phyloP scores from a whole-genome alignment of 208 protist genomes.

The Kentomonas sorsogonicus region DNA sequence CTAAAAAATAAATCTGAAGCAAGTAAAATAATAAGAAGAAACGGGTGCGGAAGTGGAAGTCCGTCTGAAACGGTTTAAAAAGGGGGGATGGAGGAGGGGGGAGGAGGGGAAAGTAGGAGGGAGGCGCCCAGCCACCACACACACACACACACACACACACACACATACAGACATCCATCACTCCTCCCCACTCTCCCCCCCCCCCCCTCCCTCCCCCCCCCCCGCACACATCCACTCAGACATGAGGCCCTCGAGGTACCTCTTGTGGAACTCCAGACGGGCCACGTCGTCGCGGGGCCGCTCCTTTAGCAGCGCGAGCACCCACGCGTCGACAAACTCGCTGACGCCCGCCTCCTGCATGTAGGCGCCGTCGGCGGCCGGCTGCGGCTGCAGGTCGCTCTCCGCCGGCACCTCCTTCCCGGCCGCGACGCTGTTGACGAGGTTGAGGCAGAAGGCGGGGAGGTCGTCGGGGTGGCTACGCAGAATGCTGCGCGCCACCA shows the following conservation, averaged over 20 bases:
- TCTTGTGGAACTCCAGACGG: slow-evolving; percentile 78
- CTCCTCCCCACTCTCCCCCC: too few relatives aligned
- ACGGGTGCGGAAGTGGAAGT: neutral
- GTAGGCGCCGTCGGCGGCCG: slow-evolving; percentile 66
- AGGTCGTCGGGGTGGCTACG: slow-evolving; percentile 55
- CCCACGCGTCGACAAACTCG: slow-evolving; percentile 85
- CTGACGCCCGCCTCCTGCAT: slow-evolving; percentile 69
- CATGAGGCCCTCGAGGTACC: slow-evolving; percentile 51
- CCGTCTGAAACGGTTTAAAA: neutral
- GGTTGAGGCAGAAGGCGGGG: slow-evolving; percentile 37
- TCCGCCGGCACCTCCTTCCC: slow-evolving; percentile 42
- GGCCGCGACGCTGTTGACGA: slow-evolving; percentile 62
- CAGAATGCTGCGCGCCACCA: slow-evolving; percentile 73
- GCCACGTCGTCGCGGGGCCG: slow-evolving; percentile 53
- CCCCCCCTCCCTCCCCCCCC: neutral
- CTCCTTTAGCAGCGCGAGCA: slow-evolving; percentile 76
- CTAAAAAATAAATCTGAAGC: neutral
- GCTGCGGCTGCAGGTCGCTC: slow-evolving; percentile 54
- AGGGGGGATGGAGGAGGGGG: too few relatives aligned
- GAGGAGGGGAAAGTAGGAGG: too few relatives aligned
- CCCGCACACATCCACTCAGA: too few relatives aligned
- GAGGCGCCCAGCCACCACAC: too few relatives aligned
- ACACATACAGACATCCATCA: too few relatives aligned
- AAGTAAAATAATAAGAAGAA: neutral
- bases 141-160: too few relatives aligned